phyloP scores from a whole-genome alignment of 1,139 yeast species.

The Entelexis sorbosivorans region DNA sequence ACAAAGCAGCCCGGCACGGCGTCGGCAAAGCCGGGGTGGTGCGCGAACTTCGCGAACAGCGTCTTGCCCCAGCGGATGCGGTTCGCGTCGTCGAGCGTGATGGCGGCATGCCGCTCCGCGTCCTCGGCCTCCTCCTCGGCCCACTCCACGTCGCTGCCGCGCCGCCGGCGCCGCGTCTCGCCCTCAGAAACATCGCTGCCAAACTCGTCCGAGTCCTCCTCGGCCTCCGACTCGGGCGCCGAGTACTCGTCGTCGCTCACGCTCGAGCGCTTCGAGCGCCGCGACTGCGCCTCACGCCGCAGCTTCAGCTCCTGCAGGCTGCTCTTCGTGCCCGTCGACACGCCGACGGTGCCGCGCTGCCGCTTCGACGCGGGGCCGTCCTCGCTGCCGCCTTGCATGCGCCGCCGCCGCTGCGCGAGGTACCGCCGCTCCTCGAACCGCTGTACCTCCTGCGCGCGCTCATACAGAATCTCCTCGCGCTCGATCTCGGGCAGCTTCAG shows the following conservation, averaged over 20 bases:
- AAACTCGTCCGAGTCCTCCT: conserved; percentile 28
- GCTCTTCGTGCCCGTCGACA: conserved; percentile 39
- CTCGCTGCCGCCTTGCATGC: conserved; percentile 39
- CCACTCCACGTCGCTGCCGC: conserved; percentile 24
- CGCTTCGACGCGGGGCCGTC: conserved; percentile 22
- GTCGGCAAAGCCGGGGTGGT: conserved; percentile 68
- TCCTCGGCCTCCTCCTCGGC: conserved; percentile 36
- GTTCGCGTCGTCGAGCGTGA: conserved; percentile 21
- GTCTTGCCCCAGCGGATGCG: conserved; percentile 58
- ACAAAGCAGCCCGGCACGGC: conserved; percentile 66
- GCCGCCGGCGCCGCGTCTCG: background rate
- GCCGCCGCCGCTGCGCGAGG: conserved; percentile 64
- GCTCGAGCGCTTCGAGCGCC: conserved; percentile 27
- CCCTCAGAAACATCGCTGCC: conserved; percentile 15
- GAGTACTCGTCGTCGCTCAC: conserved; percentile 17
- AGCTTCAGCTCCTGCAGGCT: conserved; percentile 78
- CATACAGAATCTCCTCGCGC: conserved; percentile 81
- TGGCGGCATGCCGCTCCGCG: conserved; percentile 1
- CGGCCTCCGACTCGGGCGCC: conserved; percentile 23
- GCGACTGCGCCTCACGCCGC: conserved; percentile 32
- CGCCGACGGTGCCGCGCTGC: conserved; percentile 27
- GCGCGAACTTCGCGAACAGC: conserved; percentile 61
- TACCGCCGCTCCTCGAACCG: conserved; percentile 70
- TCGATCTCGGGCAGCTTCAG: conserved; percentile 79
- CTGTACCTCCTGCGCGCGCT: conserved; percentile 86